phyloP scores from a whole-genome alignment of 2,329 filamentous ascomycete genomes.

The Parastagonospora nodorum region DNA sequence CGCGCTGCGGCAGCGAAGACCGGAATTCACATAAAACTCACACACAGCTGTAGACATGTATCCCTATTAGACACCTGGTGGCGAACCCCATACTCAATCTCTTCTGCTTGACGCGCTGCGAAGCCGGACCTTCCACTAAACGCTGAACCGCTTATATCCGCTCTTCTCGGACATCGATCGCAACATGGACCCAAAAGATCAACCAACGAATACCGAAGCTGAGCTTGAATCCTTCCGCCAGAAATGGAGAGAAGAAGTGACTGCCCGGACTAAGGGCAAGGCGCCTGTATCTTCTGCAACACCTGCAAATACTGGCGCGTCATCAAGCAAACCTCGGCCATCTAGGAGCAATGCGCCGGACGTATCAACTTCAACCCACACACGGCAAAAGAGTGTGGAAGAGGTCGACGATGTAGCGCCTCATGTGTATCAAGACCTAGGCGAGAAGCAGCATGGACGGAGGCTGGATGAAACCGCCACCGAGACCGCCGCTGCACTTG shows the following conservation, averaged over 20 bases:
- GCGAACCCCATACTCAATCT: conserved; percentile 11
- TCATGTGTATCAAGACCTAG: conserved; percentile 52
- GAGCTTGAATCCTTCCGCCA: conserved; percentile 86
- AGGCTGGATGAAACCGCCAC: conserved; percentile 51
- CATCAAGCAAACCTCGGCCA: conserved; percentile 27
- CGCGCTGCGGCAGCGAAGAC: conserved; percentile 2
- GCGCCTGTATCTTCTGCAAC: conserved; percentile 18
- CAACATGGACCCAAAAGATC: conserved; percentile 24
- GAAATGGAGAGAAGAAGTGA: conserved; percentile 84
- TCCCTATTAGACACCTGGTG: conserved; percentile 20
- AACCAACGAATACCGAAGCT: conserved; percentile 50
- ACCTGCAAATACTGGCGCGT: conserved; percentile 17
- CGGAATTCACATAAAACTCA: not conserved
- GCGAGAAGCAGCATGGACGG: conserved; percentile 52
- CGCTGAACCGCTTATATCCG: conserved; percentile 25
- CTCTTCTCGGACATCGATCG: conserved; percentile 15
- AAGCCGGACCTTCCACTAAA: conserved; percentile 33
- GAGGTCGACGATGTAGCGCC: conserved; percentile 49
- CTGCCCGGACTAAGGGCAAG: conserved; percentile 52
- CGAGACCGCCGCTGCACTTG: conserved; percentile 32
- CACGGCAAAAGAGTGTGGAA: conserved; percentile 36
- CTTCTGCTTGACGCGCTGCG: conserved; percentile 19
- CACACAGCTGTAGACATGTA: conserved; percentile 23
- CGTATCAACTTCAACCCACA: conserved; percentile 24
- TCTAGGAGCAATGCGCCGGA: conserved; percentile 33